Conservation (phyloP, 352 stramenopile genomes). For the Phytophthora chlamydospora region DNA sequence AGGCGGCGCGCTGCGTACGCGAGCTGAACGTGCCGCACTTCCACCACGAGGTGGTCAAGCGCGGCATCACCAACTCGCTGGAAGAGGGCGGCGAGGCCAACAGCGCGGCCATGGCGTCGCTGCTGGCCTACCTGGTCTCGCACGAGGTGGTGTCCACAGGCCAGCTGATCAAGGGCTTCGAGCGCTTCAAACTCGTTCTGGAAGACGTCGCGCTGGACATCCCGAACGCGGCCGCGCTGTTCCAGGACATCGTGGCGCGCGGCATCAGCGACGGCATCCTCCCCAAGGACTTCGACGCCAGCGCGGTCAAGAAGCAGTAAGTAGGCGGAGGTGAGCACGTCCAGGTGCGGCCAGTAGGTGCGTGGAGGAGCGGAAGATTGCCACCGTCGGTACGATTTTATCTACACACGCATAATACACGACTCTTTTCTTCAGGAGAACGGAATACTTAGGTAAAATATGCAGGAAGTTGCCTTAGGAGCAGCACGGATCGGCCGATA, state of each 20-base stretch:
- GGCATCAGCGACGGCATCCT: conserved; percentile 52
- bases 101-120: conserved; percentile 68
- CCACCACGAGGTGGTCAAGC: conserved; percentile 96
- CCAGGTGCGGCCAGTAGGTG: conserved; percentile 5
- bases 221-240: conserved; percentile 55
- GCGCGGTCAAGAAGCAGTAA: conserved; percentile 42
- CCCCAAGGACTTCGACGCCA: conserved; percentile 56
- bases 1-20: conserved; percentile 90
- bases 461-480: conserved; percentile 37
- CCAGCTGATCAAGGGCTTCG: conserved; percentile 84
- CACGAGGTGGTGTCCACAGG: conserved; percentile 64
- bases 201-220: conserved; percentile 75
- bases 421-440: conserved; percentile 15
- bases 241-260: conserved; percentile 50
- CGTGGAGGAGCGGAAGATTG: conserved; percentile 3
- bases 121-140: conserved; percentile 74
- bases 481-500: conserved; percentile 75
- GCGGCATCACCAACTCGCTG: conserved; percentile 66
- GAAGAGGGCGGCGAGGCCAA: conserved; percentile 56
- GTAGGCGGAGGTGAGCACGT: conserved; percentile 10
- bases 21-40: conserved; percentile 97
- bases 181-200: conserved; percentile 76
- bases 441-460: conserved; percentile 1
- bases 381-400: conserved; percentile 1
- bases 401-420: conserved; percentile 33